Evolutionary conservation across 2,329 filamentous ascomycete genomes (phyloP).

Genomic region (Diaporthe longicolla): DNA sequence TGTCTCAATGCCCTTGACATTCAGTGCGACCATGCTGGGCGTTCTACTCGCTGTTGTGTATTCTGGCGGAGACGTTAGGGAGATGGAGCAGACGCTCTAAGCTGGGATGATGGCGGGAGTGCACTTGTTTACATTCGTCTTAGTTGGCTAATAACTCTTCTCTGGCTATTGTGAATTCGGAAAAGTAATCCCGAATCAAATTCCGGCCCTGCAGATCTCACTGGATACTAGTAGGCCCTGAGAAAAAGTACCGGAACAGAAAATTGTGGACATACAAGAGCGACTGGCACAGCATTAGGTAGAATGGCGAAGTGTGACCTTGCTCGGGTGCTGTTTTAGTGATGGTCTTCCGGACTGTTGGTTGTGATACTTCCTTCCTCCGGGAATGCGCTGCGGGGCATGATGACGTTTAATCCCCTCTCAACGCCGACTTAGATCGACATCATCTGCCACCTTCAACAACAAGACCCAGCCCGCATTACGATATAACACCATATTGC

Average conservation of each 20-base stretch:
- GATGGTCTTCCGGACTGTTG: neutral
- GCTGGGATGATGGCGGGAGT: too few species aligned
- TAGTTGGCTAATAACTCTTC: neutral
- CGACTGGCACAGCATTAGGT: neutral
- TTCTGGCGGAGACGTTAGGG: too few species aligned
- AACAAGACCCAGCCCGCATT: neutral
- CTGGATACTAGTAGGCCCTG: neutral
- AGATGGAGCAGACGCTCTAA: too few species aligned
- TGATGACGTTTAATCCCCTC: conserved; percentile 22
- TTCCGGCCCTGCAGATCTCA: neutral
- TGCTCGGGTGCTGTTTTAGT: neutral
- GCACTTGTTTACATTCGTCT: too few species aligned
- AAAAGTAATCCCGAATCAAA: neutral
- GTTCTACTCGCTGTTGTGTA: conserved; percentile 4
- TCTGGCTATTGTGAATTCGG: neutral
- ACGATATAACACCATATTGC: neutral
- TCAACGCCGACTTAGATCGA: neutral
- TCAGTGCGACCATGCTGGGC: conserved; percentile 26
- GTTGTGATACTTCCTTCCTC: conserved; percentile 1
- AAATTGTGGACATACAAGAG: neutral
- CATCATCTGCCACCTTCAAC: neutral
- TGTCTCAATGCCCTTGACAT: conserved; percentile 20
- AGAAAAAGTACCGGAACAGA: neutral
- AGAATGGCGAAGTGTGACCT: neutral
- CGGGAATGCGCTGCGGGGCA: conserved; percentile 25